A percentile compares a stretch with the other conserved stretches of the same genome.
phyloP scores from a whole-genome alignment of 352 stramenopile species.

The Pythium myriotylum region DNA sequence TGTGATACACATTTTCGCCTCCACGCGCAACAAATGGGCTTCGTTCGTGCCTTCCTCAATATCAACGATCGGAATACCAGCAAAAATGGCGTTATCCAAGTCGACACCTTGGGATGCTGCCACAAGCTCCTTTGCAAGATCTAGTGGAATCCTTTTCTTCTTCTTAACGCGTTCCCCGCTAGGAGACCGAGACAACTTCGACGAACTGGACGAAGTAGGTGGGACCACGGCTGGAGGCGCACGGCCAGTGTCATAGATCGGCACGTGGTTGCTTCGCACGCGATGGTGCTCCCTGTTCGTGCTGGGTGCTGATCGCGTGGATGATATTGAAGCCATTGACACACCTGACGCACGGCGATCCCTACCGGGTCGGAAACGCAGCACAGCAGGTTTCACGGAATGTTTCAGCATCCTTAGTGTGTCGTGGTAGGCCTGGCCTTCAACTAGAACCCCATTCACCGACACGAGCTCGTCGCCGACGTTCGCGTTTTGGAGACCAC shows the following conservation, averaged over 20 bases:
- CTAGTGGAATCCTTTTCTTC: constrained; percentile 82
- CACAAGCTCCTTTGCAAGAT: constrained; percentile 80
- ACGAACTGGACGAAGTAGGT: not conserved
- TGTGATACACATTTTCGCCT: constrained; percentile 80
- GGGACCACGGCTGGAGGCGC: not conserved
- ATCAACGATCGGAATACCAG: constrained; percentile 66
- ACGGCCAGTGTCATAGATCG: constrained; percentile 50
- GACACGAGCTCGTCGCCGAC: constrained; percentile 85
- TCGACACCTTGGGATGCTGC: constrained; percentile 77
- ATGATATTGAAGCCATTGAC: constrained; percentile 40
- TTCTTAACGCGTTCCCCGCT: constrained; percentile 53
- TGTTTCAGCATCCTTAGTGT: constrained; percentile 88
- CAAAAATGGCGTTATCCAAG: constrained; percentile 66
- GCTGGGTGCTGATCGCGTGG: constrained; percentile 57
- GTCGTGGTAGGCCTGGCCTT: constrained; percentile 82
- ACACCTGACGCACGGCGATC: constrained; percentile 63
- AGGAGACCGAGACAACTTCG: constrained; percentile 9
- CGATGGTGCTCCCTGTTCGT: constrained; percentile 46
- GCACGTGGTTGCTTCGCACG: constrained; percentile 49
- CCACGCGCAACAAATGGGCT: constrained; percentile 76
- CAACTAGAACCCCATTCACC: constrained; percentile 80
- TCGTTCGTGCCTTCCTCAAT: constrained; percentile 82
- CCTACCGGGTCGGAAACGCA: constrained; percentile 73
- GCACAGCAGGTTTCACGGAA: constrained; percentile 78
- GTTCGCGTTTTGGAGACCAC: constrained; percentile 79